Evolutionary conservation across 306 rosid genomes (phyloP), one percentile per base, ranked within the genome.

Genomic region (Canavalia gladiata): DNA sequence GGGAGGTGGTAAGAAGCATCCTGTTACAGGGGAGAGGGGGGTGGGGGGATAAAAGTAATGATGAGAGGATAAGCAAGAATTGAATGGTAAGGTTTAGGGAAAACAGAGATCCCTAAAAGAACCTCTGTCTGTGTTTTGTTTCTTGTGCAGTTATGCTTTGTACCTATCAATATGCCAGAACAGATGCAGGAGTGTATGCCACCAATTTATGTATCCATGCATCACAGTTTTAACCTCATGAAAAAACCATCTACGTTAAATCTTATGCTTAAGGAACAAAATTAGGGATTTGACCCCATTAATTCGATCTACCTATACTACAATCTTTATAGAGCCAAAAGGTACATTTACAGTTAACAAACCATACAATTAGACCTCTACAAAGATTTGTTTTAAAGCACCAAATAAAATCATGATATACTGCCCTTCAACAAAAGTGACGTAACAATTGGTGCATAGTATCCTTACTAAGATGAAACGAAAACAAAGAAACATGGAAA

Each of bases 271-370:
- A 60, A 69, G 47, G 25, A 18, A 18, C 25, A 18, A 18, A 18
- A 18, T 18, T 18, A 18, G 25, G 25, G 28, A 49, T 60, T 41
- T 49, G 56, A 52, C 46, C 34, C 60, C 13, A 67, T 68, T 2
- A 56, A 46, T 8, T 75, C 35, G 68, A 81, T 74, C 75, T 56
- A 75, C 65, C 13, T 29, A 67, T 56, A 65, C 34, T 51, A 63
- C 49, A 55, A 74, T 35, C 41, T 5, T 7, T 1, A 2, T 2
- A 18, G 28, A 54, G 68, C 12, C 25, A 35, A 37, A 63, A 57
- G 29, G 1, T n/a, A 46, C 58, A 67, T 42, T 10, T 18, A 42
- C 25, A 3, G 50, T 2, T n/a, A 31, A 41, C 79, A 58, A 74
- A 42, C 12, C 25, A 18, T 18, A 64, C 10, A 31, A 43, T 57